Evolutionary conservation across 805 yeast genomes (phyloP), one percentile per base, ranked within the genome.

Genomic region (Hanseniaspora guilliermondii): DNA sequence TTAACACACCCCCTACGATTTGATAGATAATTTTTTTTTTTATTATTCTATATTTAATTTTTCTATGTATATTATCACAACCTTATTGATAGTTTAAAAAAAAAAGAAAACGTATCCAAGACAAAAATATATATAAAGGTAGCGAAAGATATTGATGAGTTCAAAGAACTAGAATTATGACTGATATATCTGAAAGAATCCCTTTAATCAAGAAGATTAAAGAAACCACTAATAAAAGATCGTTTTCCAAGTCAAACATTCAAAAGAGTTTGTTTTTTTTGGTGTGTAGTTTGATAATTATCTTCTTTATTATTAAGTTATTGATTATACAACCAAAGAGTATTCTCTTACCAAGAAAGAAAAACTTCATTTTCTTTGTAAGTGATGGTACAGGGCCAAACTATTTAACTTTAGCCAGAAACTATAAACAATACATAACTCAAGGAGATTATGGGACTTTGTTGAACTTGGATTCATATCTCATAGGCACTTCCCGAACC

Each of bases 321-420:
- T 19, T 53, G 4, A 47, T 48, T 14, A n/a, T 48, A 12, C 40
- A 36, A 4, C 46, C 47, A 33, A 33, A 21, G 19, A 16, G 21
- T 24, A 30, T 40, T 8, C 7, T 5, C 30, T 27, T 30, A 25
- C 37, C 46, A 16, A 44, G 47, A 45, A 85, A 85, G 72, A 82
- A 79, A 62, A 87, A 87, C 62, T 76, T 88, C 55, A 83, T 87
- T 52, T 86, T 87, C 72, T 80, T 87, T 78, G 95, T 87, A 33
- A 82, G 94, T 3, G 96, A 87, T 67, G 96, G 96, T n/a, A 87
- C 87, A 83, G 96, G 96, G 0, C 96, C 96, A 3, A 83, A 95
- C 0, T 83, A 94, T 2, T 68, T 87, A 56, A 82, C 93, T 2
- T 68, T 87, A 65, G 81, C 96, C 1, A 76, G 96, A 58, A 78